These are phyloP conservation scores for Tetrapisispora arboricola DNA, from an alignment of 805 yeast species.

Conservation along the genomic window DNA sequence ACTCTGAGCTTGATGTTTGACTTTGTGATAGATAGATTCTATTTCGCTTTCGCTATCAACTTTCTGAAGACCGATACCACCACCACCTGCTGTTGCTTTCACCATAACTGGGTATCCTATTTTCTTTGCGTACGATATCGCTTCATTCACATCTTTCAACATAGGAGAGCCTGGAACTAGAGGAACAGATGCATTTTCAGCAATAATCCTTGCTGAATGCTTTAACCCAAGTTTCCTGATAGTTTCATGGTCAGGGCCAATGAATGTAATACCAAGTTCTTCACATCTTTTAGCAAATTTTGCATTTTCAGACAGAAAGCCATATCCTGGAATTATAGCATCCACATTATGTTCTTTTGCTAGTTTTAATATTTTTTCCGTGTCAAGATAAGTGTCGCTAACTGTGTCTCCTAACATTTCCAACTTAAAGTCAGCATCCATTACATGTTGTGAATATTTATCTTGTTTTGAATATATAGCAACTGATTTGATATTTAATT, in stretches of 20 bases:
- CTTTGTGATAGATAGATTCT: constrained; percentile 77
- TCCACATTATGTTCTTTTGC: constrained; percentile 78
- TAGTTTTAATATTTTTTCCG: constrained; percentile 77
- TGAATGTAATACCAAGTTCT: constrained; percentile 75
- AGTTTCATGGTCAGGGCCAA: constrained; percentile 94
- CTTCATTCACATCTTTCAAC: constrained; percentile 61
- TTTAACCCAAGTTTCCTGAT: constrained; percentile 85
- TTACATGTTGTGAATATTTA: constrained; percentile 77
- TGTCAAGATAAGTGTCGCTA: constrained; percentile 80
- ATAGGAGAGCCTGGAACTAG: constrained; percentile 95
- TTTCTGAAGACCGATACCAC: constrained; percentile 95
- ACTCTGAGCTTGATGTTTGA: constrained; percentile 85
- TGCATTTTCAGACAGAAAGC: constrained; percentile 92
- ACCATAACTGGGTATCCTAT: constrained; percentile 90
- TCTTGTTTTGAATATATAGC: constrained; percentile 91
- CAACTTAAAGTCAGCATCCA: constrained; percentile 70
- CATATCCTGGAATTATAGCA: constrained; percentile 98
- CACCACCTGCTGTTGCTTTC: constrained; percentile 98
- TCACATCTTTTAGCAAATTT: constrained; percentile 86
- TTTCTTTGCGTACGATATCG: constrained; percentile 59
- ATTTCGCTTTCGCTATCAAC: constrained; percentile 78
- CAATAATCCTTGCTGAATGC: constrained; percentile 94
- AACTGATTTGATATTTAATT: constrained; percentile 64
- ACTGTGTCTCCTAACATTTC: constrained; percentile 75
- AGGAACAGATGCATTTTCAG: constrained; percentile 85